These are phyloP conservation scores for Sicyos baderoa DNA, from an alignment of 306 rosid species.

Conservation along the genomic window DNA sequence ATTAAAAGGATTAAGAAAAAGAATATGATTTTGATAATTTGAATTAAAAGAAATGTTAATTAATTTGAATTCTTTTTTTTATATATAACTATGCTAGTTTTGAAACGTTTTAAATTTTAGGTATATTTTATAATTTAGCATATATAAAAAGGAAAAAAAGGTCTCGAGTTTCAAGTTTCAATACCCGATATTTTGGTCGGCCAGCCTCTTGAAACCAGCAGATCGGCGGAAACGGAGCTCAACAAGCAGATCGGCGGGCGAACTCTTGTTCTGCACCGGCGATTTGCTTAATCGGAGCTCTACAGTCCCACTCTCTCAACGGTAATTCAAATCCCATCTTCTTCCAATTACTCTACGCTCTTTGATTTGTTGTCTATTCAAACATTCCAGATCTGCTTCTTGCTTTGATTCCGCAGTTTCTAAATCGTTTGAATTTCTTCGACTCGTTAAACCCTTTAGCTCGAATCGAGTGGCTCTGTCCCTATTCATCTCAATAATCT, in stretches of 20 bases:
- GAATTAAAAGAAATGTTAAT: no score
- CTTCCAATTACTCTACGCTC: neutral
- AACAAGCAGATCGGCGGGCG: conserved; percentile 17
- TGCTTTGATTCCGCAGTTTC: neutral
- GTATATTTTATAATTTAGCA: no score
- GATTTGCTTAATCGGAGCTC: neutral
- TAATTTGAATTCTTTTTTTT: no score
- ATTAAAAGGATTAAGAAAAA: no score
- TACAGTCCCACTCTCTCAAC: neutral
- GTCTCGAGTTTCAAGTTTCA: neutral
- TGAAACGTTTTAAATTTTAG: no score
- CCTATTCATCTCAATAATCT: neutral
- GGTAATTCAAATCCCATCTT: conserved; percentile 10
- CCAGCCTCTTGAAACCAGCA: conserved; percentile 10
- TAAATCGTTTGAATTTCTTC: neutral
- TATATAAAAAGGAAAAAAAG: no score
- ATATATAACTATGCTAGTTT: no score
- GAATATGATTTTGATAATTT: no score
- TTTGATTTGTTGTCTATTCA: neutral
- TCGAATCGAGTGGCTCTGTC: neutral
- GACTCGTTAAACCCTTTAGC: neutral
- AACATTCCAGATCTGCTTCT: conserved; percentile 12
- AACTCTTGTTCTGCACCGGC: conserved; percentile 14
- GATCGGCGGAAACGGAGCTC: conserved; percentile 6
- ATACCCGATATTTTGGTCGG: neutral